Evolutionary conservation across 2,329 filamentous ascomycete genomes (phyloP).

Genomic region (Ascochyta clinopodiicola): DNA sequence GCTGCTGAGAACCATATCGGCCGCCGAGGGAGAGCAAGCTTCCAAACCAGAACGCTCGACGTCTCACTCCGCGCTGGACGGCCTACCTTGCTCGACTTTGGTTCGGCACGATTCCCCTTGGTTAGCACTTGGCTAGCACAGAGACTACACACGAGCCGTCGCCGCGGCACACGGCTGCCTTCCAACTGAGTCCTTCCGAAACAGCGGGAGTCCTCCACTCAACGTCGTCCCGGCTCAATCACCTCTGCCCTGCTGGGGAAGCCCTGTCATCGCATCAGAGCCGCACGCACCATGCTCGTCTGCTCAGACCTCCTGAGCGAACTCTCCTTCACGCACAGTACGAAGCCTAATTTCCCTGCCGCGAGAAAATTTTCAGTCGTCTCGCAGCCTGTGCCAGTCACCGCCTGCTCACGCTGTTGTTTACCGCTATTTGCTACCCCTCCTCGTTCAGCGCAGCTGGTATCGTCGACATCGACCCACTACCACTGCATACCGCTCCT

Average conservation of each 20-base stretch:
- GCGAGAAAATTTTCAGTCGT: conserved; percentile 43
- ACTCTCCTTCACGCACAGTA: conserved; percentile 31
- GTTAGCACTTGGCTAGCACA: conserved; percentile 21
- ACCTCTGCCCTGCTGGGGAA: conserved; percentile 31
- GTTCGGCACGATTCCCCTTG: conserved; percentile 7
- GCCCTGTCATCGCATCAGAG: conserved; percentile 42
- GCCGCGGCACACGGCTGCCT: conserved; percentile 35
- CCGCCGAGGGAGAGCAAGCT: conserved; percentile 7
- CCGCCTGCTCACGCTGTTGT: conserved; percentile 36
- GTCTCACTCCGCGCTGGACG: conserved; percentile 25
- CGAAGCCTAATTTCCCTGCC: conserved; percentile 44
- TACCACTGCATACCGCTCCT: conserved; percentile 38
- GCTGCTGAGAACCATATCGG: conserved; percentile 25
- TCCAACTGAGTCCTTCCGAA: conserved; percentile 29
- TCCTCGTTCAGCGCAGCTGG: conserved; percentile 4
- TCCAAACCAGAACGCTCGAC: background rate
- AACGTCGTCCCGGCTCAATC: conserved; percentile 41
- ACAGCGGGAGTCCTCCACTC: conserved; percentile 36
- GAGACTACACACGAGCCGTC: conserved; percentile 29
- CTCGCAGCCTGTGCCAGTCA: conserved; percentile 38
- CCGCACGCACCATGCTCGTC: conserved; percentile 36
- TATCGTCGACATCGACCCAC: conserved; percentile 30
- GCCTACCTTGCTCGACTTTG: conserved; percentile 16
- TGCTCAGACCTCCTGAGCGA: conserved; percentile 39
- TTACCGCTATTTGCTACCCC: conserved; percentile 45